Evolutionary conservation across 768 basidiomycete species (phyloP), one percentile per base, ranked within the genome.

Genomic region (Lentinula sp.): DNA sequence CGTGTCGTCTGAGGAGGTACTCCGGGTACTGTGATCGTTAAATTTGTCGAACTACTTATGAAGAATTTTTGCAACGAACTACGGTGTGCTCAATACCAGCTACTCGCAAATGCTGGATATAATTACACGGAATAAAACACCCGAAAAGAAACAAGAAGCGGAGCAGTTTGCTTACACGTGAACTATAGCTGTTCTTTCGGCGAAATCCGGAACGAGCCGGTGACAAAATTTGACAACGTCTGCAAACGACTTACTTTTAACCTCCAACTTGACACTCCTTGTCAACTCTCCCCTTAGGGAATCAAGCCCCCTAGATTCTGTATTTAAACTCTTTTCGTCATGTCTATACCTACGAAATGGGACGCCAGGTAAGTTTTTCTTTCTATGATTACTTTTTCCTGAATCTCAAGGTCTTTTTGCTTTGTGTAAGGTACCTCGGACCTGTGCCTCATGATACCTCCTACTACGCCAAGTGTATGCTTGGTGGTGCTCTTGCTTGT

Each of bases 381-480:
- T 23, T 8, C 18, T 56, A 48, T 54, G 4, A 9, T 18, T 16
- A 7, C 35, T 43, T 48, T 18, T 46, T 51, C 32, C 16, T 33
- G 12, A 20, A 48, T 9, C 36, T 53, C 52, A 48, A 32, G 13
- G 12, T 15, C 18, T 5, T 7, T 35, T 36, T 39, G 12, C 8
- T 12, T 28, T 32, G 18, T 15, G 23, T 33, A 46, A 63, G 62
- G 62, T 63, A 63, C 35, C 62, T 63, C 36, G 62, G 59, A 39
- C 62, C 62, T 55, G 62, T 63, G 18, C 62, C 62, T 55, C 59
- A 63, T 41, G 59, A 63, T 55, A 51, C 50, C 5, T 76, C 76
- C 53, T 93, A 93, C 81, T 93, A 93, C 73, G 73, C 85, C 71
- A 92, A 93, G 76, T 90, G 87, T 73, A 87, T 92, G 85, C 83